These are phyloP conservation scores for Melocanna baccifera DNA, from an alignment of 176 grass and related monocot genomes.

Conservation along the genomic window DNA sequence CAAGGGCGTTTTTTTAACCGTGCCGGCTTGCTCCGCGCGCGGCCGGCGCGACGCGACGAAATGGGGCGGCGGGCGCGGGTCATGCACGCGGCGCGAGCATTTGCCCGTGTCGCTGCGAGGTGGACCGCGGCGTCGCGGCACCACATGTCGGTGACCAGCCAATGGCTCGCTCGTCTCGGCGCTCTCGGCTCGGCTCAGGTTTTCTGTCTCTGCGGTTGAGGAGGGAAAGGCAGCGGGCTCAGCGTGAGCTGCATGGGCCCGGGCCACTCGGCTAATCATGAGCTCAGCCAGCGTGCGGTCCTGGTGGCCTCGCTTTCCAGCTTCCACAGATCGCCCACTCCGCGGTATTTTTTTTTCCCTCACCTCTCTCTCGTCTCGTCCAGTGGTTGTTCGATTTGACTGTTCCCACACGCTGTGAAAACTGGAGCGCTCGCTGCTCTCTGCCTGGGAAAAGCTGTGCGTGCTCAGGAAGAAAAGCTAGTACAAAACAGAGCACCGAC, in stretches of 20 bases:
- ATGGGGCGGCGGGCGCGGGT: neutral
- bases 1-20: neutral
- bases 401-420: neutral
- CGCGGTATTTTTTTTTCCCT: neutral
- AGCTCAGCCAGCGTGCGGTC: neutral
- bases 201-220: neutral
- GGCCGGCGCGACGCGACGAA: neutral
- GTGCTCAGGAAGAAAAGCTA: neutral
- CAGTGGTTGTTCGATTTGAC: neutral
- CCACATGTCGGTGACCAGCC: no score
- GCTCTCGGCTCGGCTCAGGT: neutral
- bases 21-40: neutral
- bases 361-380: neutral
- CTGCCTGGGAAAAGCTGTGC: neutral
- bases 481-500: neutral
- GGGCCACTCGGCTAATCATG: conserved; percentile 21
- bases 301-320: conserved; percentile 11
- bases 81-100: neutral
- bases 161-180: neutral
- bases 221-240: neutral
- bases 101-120: neutral
- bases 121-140: neutral
- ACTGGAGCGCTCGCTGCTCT: neutral
- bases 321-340: neutral
- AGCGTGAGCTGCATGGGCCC: neutral